These are phyloP conservation scores for Xylaria sp. DNA, from an alignment of 2,329 filamentous ascomycete genomes.

Conservation along the genomic window DNA sequence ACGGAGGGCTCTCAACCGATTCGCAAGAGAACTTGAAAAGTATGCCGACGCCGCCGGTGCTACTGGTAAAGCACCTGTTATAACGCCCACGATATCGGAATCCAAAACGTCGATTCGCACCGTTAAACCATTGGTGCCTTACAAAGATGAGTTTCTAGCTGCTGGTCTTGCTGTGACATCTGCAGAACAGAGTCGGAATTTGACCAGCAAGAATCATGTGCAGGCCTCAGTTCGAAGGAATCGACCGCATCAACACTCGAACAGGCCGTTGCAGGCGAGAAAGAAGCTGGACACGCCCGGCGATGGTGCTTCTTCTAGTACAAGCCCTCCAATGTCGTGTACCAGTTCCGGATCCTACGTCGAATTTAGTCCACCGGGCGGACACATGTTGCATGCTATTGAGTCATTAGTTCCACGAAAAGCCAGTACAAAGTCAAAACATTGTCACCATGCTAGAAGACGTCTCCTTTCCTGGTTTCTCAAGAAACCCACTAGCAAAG, in stretches of 20 bases:
- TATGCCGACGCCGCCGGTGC: slow-evolving; percentile 54
- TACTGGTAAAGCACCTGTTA: slow-evolving; percentile 52
- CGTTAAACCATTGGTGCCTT: slow-evolving; percentile 64
- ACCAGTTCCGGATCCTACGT: slow-evolving; percentile 43
- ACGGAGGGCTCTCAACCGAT: slow-evolving; percentile 54
- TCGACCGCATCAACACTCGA: slow-evolving; percentile 3
- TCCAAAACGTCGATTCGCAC: slow-evolving; percentile 61
- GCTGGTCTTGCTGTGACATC: slow-evolving; percentile 68
- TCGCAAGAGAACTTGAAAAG: slow-evolving; percentile 55
- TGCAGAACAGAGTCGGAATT: slow-evolving; percentile 53
- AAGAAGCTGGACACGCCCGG: slow-evolving; percentile 36
- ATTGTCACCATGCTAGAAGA: slow-evolving; percentile 34
- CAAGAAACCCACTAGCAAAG: slow-evolving; percentile 35
- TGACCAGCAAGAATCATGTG: slow-evolving; percentile 34
- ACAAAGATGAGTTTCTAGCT: slow-evolving; percentile 61
- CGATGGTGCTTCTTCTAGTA: slow-evolving; percentile 29
- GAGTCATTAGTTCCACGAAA: slow-evolving; percentile 33
- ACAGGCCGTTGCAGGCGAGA: slow-evolving; percentile 3
- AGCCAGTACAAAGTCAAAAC: slow-evolving; percentile 31
- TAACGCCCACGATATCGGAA: slow-evolving; percentile 54
- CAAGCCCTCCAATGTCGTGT: slow-evolving; percentile 27
- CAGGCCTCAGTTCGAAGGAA: slow-evolving; percentile 23
- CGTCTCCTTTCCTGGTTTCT: slow-evolving; percentile 44
- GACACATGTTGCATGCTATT: slow-evolving; percentile 32
- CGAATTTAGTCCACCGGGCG: slow-evolving; percentile 41